Evolutionary conservation across 2,329 filamentous ascomycete species (phyloP), one percentile per base, ranked within the genome.

Genomic region (Penicillium aurantiogriseum): DNA sequence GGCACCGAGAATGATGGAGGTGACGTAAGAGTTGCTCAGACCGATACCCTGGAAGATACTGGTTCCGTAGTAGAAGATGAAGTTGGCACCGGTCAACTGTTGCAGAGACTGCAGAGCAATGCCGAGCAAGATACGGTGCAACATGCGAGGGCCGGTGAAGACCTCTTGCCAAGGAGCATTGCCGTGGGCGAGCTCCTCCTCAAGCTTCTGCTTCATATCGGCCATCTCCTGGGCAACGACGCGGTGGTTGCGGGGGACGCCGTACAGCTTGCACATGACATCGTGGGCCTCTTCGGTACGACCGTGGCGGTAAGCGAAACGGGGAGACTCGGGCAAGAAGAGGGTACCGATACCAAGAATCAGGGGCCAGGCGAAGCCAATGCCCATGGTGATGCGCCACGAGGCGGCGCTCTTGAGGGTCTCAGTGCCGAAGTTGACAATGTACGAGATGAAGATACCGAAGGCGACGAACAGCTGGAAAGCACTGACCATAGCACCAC

Each of bases 11-110:
- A 90, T 89, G 69, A 90, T 84, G 67, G 88, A 85, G 0, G 84
- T 88, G 56, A 85, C 77, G 65, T 87, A 88, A 19, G 84, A 83
- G 71, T 91, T 87, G 2, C 81, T 72, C 46, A 91, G 80, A 58
- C 87, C 88, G 5, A 88, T 85, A 5, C 85, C 83, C 55, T 81
- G 61, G 72, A 92, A 91, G 67, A 91, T 83, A 10, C 83, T 84
- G 9, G 78, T 80, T 36, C 79, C 79, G 60, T 80, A 81, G 70
- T 81, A 81, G 73, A 80, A 81, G 64, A 80, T 77, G 69, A 79
- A 80, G 66, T 80, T 80, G 62, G 77, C 79, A 59, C 77, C 79
- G 23, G 77, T 80, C 29, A 80, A 69, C 63, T 81, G 79, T 62
- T 80, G 79, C 36, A 80, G 67, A 25, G 76, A 77, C 62, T 81